Evolutionary conservation across 2,329 filamentous ascomycete species (phyloP).

Genomic region (Claviceps maximensis): DNA sequence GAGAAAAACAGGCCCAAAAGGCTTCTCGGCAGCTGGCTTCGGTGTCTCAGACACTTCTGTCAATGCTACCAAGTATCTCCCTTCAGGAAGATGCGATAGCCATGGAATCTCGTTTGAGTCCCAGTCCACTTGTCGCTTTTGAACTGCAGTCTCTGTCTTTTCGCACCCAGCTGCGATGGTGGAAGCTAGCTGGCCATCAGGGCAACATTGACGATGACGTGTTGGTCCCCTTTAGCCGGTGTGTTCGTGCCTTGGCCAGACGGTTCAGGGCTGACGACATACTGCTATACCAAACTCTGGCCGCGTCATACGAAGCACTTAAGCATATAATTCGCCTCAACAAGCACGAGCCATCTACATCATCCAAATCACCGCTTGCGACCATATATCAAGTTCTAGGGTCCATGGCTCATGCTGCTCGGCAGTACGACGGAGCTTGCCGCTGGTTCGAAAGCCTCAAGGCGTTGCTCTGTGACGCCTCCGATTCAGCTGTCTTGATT

Average conservation of each 20-base stretch:
- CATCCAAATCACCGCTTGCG: slow-evolving; percentile 30
- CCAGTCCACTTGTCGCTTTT: slow-evolving; percentile 44
- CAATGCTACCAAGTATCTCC: slow-evolving; percentile 54
- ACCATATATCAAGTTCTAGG: slow-evolving; percentile 41
- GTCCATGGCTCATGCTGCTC: slow-evolving; percentile 31
- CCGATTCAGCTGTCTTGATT: slow-evolving; percentile 34
- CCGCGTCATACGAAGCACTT: slow-evolving; percentile 19
- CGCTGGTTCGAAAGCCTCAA: slow-evolving; percentile 40
- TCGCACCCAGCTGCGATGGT: slow-evolving; percentile 48
- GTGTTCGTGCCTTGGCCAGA: slow-evolving; percentile 46
- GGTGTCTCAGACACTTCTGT: slow-evolving; percentile 50
- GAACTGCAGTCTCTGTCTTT: slow-evolving; percentile 53
- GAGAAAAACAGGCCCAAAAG: slow-evolving; percentile 38
- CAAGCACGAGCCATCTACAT: slow-evolving; percentile 19
- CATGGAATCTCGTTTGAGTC: slow-evolving; percentile 37
- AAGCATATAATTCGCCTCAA: slow-evolving; percentile 21
- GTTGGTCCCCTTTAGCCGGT: slow-evolving; percentile 50
- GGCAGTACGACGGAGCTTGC: slow-evolving; percentile 35
- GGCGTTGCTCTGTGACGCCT: slow-evolving; percentile 20
- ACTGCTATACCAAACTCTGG: slow-evolving; percentile 24
- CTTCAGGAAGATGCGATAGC: slow-evolving; percentile 46
- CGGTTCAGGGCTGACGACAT: slow-evolving; percentile 28
- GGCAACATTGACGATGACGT: slow-evolving; percentile 51
- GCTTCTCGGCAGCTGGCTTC: slow-evolving; percentile 52
- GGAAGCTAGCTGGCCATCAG: slow-evolving; percentile 47